Conservation (phyloP, 345 rosid genomes). For the Hibiscus syriacus region DNA sequence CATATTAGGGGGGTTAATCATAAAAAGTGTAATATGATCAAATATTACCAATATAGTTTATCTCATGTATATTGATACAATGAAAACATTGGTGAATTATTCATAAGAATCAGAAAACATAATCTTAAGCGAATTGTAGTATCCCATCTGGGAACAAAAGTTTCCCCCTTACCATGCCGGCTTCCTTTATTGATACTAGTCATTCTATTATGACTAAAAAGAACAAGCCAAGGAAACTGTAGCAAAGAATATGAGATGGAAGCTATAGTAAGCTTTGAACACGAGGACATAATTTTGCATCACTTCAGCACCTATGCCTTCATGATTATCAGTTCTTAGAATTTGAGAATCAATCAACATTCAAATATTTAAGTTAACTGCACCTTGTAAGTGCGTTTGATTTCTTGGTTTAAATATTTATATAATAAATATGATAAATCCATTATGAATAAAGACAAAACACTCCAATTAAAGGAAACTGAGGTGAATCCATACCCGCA, state of each 20-base stretch:
- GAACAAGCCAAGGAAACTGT: constrained; percentile 1
- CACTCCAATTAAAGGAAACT: neutral
- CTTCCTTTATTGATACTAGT: neutral
- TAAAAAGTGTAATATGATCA: neutral
- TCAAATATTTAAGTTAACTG: neutral
- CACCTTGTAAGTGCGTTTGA: neutral
- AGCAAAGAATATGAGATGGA: neutral
- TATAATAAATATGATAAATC: neutral
- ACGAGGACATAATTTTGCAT: neutral
- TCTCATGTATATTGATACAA: too few relatives aligned
- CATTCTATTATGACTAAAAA: neutral
- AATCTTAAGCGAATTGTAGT: neutral
- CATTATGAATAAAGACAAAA: neutral
- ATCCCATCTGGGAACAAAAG: neutral
- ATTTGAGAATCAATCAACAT: neutral
- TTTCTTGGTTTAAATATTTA: constrained; percentile 1
- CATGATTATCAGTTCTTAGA: neutral
- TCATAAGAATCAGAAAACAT: constrained; percentile 1
- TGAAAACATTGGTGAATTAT: constrained; percentile 4
- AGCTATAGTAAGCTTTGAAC: neutral
- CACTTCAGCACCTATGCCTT: neutral
- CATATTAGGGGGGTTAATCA: neutral
- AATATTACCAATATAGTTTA: neutral
- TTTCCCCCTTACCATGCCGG: neutral
- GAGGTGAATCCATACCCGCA: neutral